A percentile compares a stretch with the other conserved stretches of the same genome.
Conservation (phyloP, 2,329 filamentous ascomycete genomes). For the Macroventuria anomochaeta region DNA sequence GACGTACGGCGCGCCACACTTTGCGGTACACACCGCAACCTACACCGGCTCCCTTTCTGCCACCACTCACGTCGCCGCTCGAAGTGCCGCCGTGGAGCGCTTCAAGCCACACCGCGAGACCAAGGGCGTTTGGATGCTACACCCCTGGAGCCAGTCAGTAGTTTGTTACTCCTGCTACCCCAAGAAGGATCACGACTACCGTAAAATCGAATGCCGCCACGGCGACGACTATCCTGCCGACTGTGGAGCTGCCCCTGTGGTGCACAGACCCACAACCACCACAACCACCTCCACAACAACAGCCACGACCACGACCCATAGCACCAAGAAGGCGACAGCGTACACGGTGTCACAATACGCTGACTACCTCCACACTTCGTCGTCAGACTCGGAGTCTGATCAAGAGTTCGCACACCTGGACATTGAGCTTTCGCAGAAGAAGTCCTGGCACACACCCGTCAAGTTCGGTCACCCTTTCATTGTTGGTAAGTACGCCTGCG, state of each 20-base stretch:
- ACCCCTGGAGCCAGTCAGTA: constrained; percentile 30
- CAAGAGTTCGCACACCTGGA: not conserved
- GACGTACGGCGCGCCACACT: constrained; percentile 5
- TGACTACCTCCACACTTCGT: not conserved
- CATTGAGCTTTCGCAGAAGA: constrained; percentile 12
- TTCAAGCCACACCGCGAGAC: constrained; percentile 8
- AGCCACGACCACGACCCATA: not conserved
- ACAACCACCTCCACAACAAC: not conserved
- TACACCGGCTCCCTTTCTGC: not conserved
- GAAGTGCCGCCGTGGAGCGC: not conserved
- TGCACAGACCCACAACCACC: not conserved
- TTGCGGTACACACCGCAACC: not conserved
- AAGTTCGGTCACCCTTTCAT: constrained; percentile 24
- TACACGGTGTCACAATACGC: too few species aligned
- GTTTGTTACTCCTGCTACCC: constrained; percentile 38
- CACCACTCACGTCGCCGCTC: not conserved
- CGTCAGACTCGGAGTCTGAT: not conserved
- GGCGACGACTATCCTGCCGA: constrained; percentile 11
- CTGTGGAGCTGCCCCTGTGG: constrained; percentile 11
- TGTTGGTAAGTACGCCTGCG: constrained; percentile 13
- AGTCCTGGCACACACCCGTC: constrained; percentile 28
- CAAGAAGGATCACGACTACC: constrained; percentile 12
- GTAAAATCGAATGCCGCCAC: constrained; percentile 27
- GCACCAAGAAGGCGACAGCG: not conserved
- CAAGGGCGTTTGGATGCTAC: constrained; percentile 32